phyloP scores from a whole-genome alignment of 2,329 filamentous ascomycete species.

The Fusarium incarnatum region DNA sequence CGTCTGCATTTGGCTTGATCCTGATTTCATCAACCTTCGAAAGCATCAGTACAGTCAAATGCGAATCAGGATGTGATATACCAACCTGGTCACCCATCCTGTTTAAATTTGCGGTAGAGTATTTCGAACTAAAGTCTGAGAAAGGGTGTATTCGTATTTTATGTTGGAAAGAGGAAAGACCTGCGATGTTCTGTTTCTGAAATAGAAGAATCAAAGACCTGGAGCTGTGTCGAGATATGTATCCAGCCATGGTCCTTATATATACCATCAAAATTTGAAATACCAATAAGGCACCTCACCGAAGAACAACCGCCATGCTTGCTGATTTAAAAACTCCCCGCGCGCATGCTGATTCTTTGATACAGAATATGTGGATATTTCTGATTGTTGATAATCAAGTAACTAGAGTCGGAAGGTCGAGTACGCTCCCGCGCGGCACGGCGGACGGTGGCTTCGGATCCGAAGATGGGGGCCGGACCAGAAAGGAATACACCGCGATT shows the following conservation, averaged over 20 bases:
- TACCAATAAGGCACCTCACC: background rate
- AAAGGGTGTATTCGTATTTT: fast-evolving
- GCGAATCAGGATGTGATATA: no score
- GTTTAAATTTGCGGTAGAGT: fast-evolving
- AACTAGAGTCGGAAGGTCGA: background rate
- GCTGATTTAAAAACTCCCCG: no score
- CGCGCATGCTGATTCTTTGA: background rate
- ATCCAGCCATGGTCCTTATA: background rate
- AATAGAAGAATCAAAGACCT: background rate
- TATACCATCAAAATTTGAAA: background rate
- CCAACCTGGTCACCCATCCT: slow-evolving; percentile 11
- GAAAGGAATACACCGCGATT: background rate
- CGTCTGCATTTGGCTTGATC: slow-evolving; percentile 50
- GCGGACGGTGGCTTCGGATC: background rate
- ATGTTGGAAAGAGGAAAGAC: no score
- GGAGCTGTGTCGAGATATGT: background rate
- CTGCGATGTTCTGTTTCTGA: background rate
- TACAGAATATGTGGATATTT: background rate
- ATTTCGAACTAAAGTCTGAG: background rate
- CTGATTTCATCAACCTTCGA: slow-evolving; percentile 8
- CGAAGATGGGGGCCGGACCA: background rate
- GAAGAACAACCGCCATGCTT: background rate
- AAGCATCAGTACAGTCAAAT: background rate
- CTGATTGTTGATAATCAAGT: slow-evolving; percentile 19
- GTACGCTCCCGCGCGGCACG: slow-evolving; percentile 11